phyloP scores from a whole-genome alignment of 768 basidiomycete species.

The Amanita polypyramis region DNA sequence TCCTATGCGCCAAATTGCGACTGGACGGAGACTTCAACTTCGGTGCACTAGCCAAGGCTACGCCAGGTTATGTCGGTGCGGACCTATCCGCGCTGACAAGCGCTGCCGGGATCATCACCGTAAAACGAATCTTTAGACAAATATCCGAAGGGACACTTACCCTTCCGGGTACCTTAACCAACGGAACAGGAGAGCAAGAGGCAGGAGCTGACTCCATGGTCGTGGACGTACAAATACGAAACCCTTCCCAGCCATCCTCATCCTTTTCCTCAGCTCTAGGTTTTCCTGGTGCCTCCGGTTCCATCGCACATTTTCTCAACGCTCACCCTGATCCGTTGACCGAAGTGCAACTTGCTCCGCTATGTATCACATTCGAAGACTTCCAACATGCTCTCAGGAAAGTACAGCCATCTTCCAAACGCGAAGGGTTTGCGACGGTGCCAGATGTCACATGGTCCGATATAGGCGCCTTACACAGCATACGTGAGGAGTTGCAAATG shows the following conservation, averaged over 20 bases:
- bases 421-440: constrained; percentile 96
- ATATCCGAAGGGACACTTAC: constrained; percentile 56
- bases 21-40: constrained; percentile 88
- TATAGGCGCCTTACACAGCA: constrained; percentile 81
- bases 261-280: constrained; percentile 12
- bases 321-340: constrained; percentile 80
- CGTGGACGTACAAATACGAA: constrained; percentile 21
- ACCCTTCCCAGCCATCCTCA: constrained; percentile 8
- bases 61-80: constrained; percentile 96
- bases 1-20: constrained; percentile 74
- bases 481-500: constrained; percentile 91
- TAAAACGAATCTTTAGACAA: constrained; percentile 88
- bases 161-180: constrained; percentile 32
- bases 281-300: constrained; percentile 32
- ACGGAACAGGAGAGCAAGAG: constrained; percentile 7
- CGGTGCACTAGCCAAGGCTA: constrained; percentile 74
- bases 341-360: constrained; percentile 62
- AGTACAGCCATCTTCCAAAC: constrained; percentile 92
- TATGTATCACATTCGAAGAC: constrained; percentile 75
- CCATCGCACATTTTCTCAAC: constrained; percentile 84
- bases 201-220: constrained; percentile 32
- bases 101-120: constrained; percentile 91
- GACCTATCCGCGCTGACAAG: constrained; percentile 86
- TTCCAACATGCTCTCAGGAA: constrained; percentile 75
- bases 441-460: constrained; percentile 95